Conservation (phyloP, 805 yeast genomes). For the Candida suzukii region DNA sequence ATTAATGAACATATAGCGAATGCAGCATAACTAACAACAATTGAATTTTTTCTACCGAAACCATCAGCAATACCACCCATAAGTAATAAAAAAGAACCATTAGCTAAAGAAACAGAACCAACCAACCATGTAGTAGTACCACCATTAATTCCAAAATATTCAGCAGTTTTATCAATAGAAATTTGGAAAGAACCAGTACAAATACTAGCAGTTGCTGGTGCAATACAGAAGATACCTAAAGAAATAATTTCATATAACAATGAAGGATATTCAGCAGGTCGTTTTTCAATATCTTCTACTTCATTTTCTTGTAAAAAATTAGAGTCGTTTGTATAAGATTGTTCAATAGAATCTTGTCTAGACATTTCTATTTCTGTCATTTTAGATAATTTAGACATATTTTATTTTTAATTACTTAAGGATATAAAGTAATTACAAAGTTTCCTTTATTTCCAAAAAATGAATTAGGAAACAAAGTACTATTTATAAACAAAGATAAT, state of each 20-base stretch:
- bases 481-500: too few relatives aligned
- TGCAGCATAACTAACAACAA: conserved; percentile 26
- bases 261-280: conserved; percentile 30
- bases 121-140: conserved; percentile 38
- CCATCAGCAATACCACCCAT: conserved; percentile 43
- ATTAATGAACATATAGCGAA: conserved; percentile 22
- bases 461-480: too few relatives aligned
- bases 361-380: too few relatives aligned
- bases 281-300: conserved; percentile 19
- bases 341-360: too few relatives aligned
- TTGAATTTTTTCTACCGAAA: conserved; percentile 35
- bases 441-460: too few relatives aligned
- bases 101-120: conserved; percentile 32
- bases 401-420: too few relatives aligned
- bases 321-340: too few relatives aligned
- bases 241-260: conserved; percentile 27
- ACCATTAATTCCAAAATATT: conserved; percentile 29
- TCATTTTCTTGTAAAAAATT: too few relatives aligned
- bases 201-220: conserved; percentile 34
- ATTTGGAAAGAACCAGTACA: conserved; percentile 29
- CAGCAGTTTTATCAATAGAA: conserved; percentile 28
- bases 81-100: conserved; percentile 34
- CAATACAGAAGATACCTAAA: conserved; percentile 27
- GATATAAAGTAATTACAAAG: too few relatives aligned
- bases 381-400: too few relatives aligned